These are phyloP conservation scores for Diaporthe sp. DNA, from an alignment of 2,329 filamentous ascomycete species.

Conservation along the genomic window DNA sequence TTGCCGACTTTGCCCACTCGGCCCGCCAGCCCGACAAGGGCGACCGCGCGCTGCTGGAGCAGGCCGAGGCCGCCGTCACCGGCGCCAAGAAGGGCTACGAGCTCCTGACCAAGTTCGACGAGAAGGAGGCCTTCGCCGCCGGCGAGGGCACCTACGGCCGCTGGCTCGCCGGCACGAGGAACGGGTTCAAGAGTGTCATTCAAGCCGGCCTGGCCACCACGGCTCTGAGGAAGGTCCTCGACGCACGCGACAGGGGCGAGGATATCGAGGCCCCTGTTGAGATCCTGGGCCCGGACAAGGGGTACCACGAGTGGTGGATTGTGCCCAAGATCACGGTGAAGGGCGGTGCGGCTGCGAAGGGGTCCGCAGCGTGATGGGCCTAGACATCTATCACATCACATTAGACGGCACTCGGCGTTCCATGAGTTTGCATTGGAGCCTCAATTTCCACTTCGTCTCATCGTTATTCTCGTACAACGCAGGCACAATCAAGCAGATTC, in stretches of 20 bases:
- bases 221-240: slow-evolving; percentile 69
- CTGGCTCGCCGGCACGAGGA: slow-evolving; percentile 73
- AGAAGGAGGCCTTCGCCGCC: slow-evolving; percentile 65
- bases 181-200: slow-evolving; percentile 78
- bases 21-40: slow-evolving; percentile 56
- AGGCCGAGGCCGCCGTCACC: slow-evolving; percentile 61
- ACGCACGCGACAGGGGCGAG: slow-evolving; percentile 48
- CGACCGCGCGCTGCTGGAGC: slow-evolving; percentile 57
- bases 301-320: slow-evolving; percentile 76
- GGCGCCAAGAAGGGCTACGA: slow-evolving; percentile 70
- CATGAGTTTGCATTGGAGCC: slow-evolving; percentile 3
- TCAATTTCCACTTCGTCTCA: not conserved
- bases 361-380: not conserved
- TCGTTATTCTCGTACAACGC: not conserved
- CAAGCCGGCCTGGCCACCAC: slow-evolving; percentile 76
- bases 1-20: slow-evolving; percentile 70
- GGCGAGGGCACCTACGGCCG: slow-evolving; percentile 68
- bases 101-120: slow-evolving; percentile 65
- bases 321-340: slow-evolving; percentile 63
- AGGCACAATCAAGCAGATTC: not conserved
- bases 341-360: slow-evolving; percentile 38
- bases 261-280: slow-evolving; percentile 61
- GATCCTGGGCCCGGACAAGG: slow-evolving; percentile 65
- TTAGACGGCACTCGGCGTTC: slow-evolving; percentile 10
- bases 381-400: not conserved